These are phyloP conservation scores for Microdochium paspali DNA, from an alignment of 2,329 filamentous ascomycete genomes.

Conservation along the genomic window DNA sequence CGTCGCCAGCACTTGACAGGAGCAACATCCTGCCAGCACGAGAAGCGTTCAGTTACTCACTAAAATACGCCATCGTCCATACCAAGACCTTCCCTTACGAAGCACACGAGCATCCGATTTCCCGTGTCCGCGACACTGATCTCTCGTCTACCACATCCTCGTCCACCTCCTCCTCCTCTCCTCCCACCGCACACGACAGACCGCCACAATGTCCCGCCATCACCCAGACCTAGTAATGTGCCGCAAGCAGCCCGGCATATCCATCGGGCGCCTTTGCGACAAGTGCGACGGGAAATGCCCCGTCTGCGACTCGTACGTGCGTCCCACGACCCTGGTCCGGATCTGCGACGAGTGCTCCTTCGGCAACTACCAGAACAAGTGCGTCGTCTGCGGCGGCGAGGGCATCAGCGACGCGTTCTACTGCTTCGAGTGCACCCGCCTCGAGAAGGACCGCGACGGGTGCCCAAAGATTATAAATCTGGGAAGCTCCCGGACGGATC, in stretches of 20 bases:
- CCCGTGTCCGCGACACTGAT: too few relatives aligned
- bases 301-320: slow-evolving; percentile 97
- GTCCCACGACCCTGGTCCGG: slow-evolving; percentile 90
- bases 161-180: slow-evolving; percentile 1
- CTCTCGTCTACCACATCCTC: neutral
- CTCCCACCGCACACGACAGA: slow-evolving; percentile 5
- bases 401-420: slow-evolving; percentile 98
- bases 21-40: too few relatives aligned
- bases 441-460: slow-evolving; percentile 95
- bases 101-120: too few relatives aligned
- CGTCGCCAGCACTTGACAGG: too few relatives aligned
- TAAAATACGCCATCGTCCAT: too few relatives aligned
- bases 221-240: slow-evolving; percentile 94
- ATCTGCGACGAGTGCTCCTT: slow-evolving; percentile 99
- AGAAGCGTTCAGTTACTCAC: too few relatives aligned
- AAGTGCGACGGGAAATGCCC: slow-evolving; percentile 99
- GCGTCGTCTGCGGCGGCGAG: slow-evolving; percentile 95
- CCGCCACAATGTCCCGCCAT: slow-evolving; percentile 2
- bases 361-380: slow-evolving; percentile 99
- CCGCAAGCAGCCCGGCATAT: slow-evolving; percentile 95
- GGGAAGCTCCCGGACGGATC: slow-evolving; percentile 88
- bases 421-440: slow-evolving; percentile 94
- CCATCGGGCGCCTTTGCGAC: slow-evolving; percentile 97
- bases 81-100: too few relatives aligned
- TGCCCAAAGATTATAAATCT: slow-evolving; percentile 99